These are phyloP conservation scores for Thelephora aurantiotincta DNA, from an alignment of 768 basidiomycete species.

Conservation along the genomic window DNA sequence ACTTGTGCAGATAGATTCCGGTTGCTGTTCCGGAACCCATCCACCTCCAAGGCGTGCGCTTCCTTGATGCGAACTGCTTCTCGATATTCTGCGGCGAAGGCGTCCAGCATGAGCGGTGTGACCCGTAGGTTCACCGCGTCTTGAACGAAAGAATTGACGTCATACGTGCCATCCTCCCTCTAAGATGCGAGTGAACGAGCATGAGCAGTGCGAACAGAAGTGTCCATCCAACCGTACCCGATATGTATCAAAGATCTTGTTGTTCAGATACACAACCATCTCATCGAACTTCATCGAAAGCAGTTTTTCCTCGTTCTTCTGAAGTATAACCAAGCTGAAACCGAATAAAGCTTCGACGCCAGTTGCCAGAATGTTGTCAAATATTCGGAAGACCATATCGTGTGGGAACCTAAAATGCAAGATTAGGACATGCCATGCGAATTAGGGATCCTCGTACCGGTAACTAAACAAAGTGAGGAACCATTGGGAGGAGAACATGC, in stretches of 20 bases:
- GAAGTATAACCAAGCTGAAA: conserved; percentile 77
- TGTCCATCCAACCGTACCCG: conserved; percentile 23
- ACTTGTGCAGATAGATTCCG: conserved; percentile 63
- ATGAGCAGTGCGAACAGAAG: not conserved
- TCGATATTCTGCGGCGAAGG: conserved; percentile 79
- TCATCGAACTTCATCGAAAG: conserved; percentile 84
- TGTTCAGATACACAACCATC: conserved; percentile 74
- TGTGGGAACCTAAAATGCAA: conserved; percentile 62
- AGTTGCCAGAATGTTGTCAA: conserved; percentile 90
- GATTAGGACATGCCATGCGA: not conserved
- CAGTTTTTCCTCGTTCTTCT: conserved; percentile 74
- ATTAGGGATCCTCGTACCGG: conserved; percentile 32
- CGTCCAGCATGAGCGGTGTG: conserved; percentile 92
- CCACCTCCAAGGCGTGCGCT: conserved; percentile 75
- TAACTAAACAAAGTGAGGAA: conserved; percentile 96
- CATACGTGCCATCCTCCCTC: conserved; percentile 25
- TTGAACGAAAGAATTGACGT: conserved; percentile 71
- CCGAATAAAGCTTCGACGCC: conserved; percentile 97
- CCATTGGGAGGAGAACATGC: conserved; percentile 99
- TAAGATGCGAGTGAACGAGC: not conserved
- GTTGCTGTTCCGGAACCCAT: conserved; percentile 70
- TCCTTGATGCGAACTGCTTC: conserved; percentile 66
- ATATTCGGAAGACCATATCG: conserved; percentile 90
- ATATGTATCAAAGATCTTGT: conserved; percentile 71
- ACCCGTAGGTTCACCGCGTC: conserved; percentile 79